These are phyloP conservation scores for Ceratocystis papillata DNA, from an alignment of 2,329 filamentous ascomycete genomes.

Conservation along the genomic window DNA sequence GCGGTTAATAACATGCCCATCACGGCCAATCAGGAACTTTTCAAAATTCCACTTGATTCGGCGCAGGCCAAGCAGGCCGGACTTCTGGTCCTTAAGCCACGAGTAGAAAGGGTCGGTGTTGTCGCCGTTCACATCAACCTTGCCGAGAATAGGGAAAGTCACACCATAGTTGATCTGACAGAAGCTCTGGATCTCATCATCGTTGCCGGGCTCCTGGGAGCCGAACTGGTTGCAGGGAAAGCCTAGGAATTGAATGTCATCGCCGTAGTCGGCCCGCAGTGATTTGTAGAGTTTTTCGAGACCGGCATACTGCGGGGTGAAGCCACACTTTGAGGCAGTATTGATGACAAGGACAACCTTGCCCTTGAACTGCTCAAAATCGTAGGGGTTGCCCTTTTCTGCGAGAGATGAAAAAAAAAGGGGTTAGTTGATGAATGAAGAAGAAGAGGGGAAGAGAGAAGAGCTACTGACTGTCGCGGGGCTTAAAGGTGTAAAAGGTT, in stretches of 20 bases:
- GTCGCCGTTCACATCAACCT: slow-evolving; percentile 88
- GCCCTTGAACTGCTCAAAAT: slow-evolving; percentile 63
- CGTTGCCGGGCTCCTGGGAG: slow-evolving; percentile 71
- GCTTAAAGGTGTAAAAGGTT: slow-evolving; percentile 71
- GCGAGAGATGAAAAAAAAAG: slow-evolving; percentile 17
- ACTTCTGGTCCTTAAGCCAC: slow-evolving; percentile 62
- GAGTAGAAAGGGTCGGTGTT: slow-evolving; percentile 67
- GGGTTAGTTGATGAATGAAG: neutral
- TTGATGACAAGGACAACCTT: slow-evolving; percentile 96
- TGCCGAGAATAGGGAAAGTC: slow-evolving; percentile 79
- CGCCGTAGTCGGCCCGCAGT: slow-evolving; percentile 55
- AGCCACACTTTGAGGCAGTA: slow-evolving; percentile 97
- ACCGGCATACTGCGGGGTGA: slow-evolving; percentile 87
- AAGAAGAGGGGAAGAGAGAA: neutral
- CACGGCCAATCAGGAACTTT: slow-evolving; percentile 82
- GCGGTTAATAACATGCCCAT: slow-evolving; percentile 73
- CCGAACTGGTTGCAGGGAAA: slow-evolving; percentile 99
- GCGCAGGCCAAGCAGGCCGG: slow-evolving; percentile 80
- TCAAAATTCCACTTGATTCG: slow-evolving; percentile 99
- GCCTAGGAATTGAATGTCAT: slow-evolving; percentile 77
- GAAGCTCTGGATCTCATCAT: slow-evolving; percentile 71
- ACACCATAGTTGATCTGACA: slow-evolving; percentile 94
- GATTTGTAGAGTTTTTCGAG: slow-evolving; percentile 84
- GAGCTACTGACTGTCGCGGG: slow-evolving; percentile 58
- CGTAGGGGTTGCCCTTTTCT: slow-evolving; percentile 55